These are phyloP conservation scores for Abortiporus biennis DNA, from an alignment of 1,284 basidiomycete species.

Conservation along the genomic window DNA sequence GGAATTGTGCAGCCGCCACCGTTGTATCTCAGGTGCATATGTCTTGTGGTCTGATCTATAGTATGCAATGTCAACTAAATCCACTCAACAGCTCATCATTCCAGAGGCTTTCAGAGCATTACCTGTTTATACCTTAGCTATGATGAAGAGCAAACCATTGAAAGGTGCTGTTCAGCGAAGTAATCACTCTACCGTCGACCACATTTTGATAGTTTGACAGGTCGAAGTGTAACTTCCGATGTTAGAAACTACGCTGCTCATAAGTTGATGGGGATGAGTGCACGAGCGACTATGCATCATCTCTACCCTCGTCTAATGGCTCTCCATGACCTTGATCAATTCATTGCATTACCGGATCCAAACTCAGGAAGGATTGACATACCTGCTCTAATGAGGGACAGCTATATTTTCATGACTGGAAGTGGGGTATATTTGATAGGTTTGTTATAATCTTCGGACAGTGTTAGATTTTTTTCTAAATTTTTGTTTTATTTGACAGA, in stretches of 20 bases:
- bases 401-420: conserved; percentile 85
- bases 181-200: conserved; percentile 7
- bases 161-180: conserved; percentile 56
- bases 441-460: conserved; percentile 28
- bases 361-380: conserved; percentile 46
- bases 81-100: conserved; percentile 67
- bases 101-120: conserved; percentile 92
- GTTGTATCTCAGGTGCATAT: conserved; percentile 72
- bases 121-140: conserved; percentile 78
- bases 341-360: conserved; percentile 64
- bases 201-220: conserved; percentile 30
- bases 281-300: conserved; percentile 68
- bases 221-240: conserved; percentile 85
- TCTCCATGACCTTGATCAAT: conserved; percentile 78
- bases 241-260: conserved; percentile 88
- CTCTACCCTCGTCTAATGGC: conserved; percentile 91
- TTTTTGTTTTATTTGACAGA: conserved; percentile 43
- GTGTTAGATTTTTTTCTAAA: conserved; percentile 1
- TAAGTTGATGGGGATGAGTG: conserved; percentile 65
- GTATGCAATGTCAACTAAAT: neutral
- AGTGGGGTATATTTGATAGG: conserved; percentile 91
- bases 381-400: conserved; percentile 81
- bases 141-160: conserved; percentile 88
- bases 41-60: no score
- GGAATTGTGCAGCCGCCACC: conserved; percentile 85